These are phyloP conservation scores for Mayamaea pseudoterrestris DNA, from an alignment of 108 stramenopile species.

Conservation along the genomic window DNA sequence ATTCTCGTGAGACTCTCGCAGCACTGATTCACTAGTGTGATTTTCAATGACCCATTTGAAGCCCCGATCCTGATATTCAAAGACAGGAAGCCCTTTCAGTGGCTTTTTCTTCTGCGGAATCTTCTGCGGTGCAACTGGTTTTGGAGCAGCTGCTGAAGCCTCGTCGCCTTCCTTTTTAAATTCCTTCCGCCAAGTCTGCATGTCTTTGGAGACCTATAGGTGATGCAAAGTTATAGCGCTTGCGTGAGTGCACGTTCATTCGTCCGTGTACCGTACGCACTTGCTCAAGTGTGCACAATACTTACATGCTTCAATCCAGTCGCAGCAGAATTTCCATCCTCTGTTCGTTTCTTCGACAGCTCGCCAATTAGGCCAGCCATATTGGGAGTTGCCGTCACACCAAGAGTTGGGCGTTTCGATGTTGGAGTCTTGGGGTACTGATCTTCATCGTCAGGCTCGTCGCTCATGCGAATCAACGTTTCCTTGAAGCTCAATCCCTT, in stretches of 20 bases:
- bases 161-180: conserved; percentile 48
- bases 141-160: conserved; percentile 8
- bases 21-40: conserved; percentile 65
- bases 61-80: conserved; percentile 80
- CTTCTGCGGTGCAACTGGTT: conserved; percentile 2
- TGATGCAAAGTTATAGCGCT: neutral
- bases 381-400: conserved; percentile 25
- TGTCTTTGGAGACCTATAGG: conserved; percentile 58
- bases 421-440: neutral
- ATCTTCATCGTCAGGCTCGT: conserved; percentile 8
- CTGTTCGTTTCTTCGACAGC: conserved; percentile 47
- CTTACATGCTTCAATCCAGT: conserved; percentile 86
- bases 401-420: conserved; percentile 2
- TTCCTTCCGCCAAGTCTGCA: conserved; percentile 94
- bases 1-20: conserved; percentile 8
- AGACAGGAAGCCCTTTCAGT: conserved; percentile 62
- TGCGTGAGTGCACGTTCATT: neutral
- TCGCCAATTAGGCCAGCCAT: conserved; percentile 54
- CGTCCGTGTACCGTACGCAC: neutral
- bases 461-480: conserved; percentile 39
- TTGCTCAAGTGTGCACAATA: neutral
- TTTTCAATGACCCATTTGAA: conserved; percentile 92
- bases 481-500: conserved; percentile 63
- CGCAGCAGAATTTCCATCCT: conserved; percentile 74
- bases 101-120: conserved; percentile 32